Conservation (phyloP, 305 asterid species). For the Fraxinus sp. region DNA sequence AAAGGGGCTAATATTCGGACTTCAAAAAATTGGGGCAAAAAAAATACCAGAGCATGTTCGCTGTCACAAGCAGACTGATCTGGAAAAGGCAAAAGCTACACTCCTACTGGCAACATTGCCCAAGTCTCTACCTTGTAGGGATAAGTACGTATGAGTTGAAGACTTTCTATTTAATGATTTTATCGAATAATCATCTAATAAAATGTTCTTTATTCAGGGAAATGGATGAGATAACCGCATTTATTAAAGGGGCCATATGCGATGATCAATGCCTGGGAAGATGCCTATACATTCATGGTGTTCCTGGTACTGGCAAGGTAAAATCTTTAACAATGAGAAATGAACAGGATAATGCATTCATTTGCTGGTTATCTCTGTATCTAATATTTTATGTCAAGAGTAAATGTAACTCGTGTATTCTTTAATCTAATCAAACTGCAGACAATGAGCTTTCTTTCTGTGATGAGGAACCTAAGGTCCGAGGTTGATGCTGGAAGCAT, state of each 20-base stretch:
- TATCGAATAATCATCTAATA: slow-evolving; percentile 22
- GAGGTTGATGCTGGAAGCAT: slow-evolving; percentile 82
- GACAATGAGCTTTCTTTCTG: slow-evolving; percentile 95
- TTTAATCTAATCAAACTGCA: slow-evolving; percentile 44
- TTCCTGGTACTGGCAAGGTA: slow-evolving; percentile 99
- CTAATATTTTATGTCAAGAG: neutral
- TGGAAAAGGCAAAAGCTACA: slow-evolving; percentile 86
- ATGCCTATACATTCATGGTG: slow-evolving; percentile 95
- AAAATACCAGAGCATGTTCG: slow-evolving; percentile 88
- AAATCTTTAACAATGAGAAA: slow-evolving; percentile 14
- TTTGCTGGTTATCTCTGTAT: slow-evolving; percentile 9
- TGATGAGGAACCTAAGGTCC: slow-evolving; percentile 71
- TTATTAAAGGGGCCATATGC: slow-evolving; percentile 87
- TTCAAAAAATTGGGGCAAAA: slow-evolving; percentile 85
- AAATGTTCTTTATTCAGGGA: slow-evolving; percentile 51
- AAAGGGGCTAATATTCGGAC: slow-evolving; percentile 73
- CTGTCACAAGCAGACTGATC: slow-evolving; percentile 79
- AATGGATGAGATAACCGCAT: slow-evolving; percentile 81
- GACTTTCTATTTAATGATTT: slow-evolving; percentile 2
- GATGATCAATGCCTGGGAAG: slow-evolving; percentile 91
- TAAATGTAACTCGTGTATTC: slow-evolving; percentile 14
- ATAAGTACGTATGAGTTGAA: slow-evolving; percentile 53
- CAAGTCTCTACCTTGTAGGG: slow-evolving; percentile 84
- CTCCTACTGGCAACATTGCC: slow-evolving; percentile 90
- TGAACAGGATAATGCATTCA: slow-evolving; percentile 4